These are phyloP conservation scores for Pestalotiopsis sp. DNA, from an alignment of 2,329 filamentous ascomycete genomes.

Conservation along the genomic window DNA sequence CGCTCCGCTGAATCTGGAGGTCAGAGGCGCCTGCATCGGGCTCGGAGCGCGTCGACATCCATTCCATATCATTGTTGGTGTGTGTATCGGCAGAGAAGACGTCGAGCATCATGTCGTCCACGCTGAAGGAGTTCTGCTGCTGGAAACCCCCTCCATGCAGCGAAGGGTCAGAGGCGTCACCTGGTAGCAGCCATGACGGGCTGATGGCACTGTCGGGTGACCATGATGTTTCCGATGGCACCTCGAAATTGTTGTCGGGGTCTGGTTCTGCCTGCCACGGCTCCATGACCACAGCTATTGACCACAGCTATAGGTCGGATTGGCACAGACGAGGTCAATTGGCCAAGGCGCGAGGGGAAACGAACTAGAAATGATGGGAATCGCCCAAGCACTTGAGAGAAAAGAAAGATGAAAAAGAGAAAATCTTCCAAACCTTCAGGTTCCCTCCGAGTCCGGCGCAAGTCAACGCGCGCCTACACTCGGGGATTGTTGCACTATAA, in stretches of 20 bases:
- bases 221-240: not conserved
- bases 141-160: too few relatives aligned
- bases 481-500: too few relatives aligned
- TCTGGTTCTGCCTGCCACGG: not conserved
- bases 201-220: not conserved
- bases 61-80: not conserved
- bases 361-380: not conserved
- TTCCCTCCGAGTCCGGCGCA: not conserved
- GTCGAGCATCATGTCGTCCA: conserved; percentile 8
- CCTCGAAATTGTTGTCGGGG: not conserved
- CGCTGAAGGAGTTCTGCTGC: not conserved
- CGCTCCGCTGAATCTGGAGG: not conserved
- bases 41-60: not conserved
- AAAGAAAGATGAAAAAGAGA: not conserved
- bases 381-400: not conserved
- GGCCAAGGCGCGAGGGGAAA: not conserved
- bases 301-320: not conserved
- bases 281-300: not conserved
- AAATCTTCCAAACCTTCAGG: not conserved
- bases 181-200: not conserved
- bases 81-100: not conserved
- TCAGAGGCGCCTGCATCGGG: not conserved
- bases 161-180: not conserved
- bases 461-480: too few relatives aligned
- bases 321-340: not conserved